These are phyloP conservation scores for Umbilicus rupestris DNA, from an alignment of 164 flowering plant species.

Conservation along the genomic window DNA sequence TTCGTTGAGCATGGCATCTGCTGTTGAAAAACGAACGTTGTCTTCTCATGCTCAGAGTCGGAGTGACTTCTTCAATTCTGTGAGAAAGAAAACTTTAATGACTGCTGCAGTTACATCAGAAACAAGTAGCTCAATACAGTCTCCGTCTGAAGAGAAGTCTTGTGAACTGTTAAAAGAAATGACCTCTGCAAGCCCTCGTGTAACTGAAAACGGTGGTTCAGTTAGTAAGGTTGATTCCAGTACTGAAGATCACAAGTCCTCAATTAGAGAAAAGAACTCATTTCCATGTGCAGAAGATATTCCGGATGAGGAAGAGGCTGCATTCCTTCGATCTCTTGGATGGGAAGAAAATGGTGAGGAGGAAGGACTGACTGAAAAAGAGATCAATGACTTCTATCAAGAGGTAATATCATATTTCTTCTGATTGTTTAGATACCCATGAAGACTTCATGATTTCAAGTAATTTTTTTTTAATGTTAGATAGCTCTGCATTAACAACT, in stretches of 20 bases:
- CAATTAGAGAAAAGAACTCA: conserved; percentile 22
- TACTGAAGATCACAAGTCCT: conserved; percentile 20
- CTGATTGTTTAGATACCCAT: background rate
- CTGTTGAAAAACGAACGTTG: conserved; percentile 46
- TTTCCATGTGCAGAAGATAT: conserved; percentile 14
- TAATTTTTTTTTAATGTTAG: background rate
- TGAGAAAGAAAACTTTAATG: conserved; percentile 55
- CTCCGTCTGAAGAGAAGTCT: conserved; percentile 27
- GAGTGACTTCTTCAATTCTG: conserved; percentile 65
- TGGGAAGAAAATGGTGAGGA: conserved; percentile 80
- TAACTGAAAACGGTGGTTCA: conserved; percentile 24
- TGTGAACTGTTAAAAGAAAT: conserved; percentile 24
- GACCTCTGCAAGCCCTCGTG: conserved; percentile 20
- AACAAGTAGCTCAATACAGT: conserved; percentile 22
- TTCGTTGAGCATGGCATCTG: conserved; percentile 21
- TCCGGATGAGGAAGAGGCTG: conserved; percentile 65
- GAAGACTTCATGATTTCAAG: too few relatives aligned
- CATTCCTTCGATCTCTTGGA: conserved; percentile 86
- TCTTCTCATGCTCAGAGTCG: conserved; percentile 45
- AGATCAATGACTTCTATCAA: conserved; percentile 56
- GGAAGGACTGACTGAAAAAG: conserved; percentile 83
- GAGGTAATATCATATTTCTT: conserved; percentile 36
- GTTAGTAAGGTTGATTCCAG: conserved; percentile 27
- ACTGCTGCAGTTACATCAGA: conserved; percentile 23
- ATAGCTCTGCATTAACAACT: background rate